These are phyloP conservation scores for Debaryomycetaceae sp. DNA, from an alignment of 1,139 yeast species.

Conservation along the genomic window DNA sequence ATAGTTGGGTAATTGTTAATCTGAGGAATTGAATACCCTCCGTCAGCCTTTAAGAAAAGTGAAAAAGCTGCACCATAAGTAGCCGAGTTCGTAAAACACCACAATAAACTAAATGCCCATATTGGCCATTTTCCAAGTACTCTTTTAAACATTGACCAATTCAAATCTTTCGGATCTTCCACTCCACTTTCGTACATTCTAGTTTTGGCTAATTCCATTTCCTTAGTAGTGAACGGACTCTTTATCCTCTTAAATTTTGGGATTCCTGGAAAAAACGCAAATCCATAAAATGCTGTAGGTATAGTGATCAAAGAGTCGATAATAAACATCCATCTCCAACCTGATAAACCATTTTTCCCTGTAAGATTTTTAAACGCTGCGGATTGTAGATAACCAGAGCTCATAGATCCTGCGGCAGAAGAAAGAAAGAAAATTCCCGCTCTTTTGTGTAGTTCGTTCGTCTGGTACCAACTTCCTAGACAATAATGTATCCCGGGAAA, in stretches of 20 bases:
- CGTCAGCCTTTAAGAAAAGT: conserved; percentile 45
- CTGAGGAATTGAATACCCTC: conserved; percentile 31
- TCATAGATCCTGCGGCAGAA: conserved; percentile 29
- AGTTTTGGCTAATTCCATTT: conserved; percentile 12
- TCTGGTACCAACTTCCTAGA: conserved; percentile 24
- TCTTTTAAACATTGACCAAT: conserved; percentile 20
- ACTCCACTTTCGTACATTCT: conserved; percentile 23
- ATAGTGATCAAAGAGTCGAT: conserved; percentile 26
- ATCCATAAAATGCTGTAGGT: conserved; percentile 21
- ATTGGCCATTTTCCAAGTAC: conserved; percentile 29
- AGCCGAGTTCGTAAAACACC: conserved; percentile 34
- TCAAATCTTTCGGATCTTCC: conserved; percentile 21
- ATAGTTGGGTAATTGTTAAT: conserved; percentile 10
- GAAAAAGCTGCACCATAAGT: conserved; percentile 30
- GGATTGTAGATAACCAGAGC: conserved; percentile 27
- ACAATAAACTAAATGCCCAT: conserved; percentile 33
- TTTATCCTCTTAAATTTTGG: conserved; percentile 46
- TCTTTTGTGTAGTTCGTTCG: conserved; percentile 24
- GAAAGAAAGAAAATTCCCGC: conserved; percentile 24
- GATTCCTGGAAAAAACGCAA: conserved; percentile 38
- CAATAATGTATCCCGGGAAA: conserved; percentile 22
- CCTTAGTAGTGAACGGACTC: conserved; percentile 22
- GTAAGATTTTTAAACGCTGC: conserved; percentile 19
- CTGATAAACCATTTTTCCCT: conserved; percentile 16
- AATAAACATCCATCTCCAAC: conserved; percentile 32